phyloP scores from a whole-genome alignment of 2,329 filamentous ascomycete genomes.

The Phoma herbarum region DNA sequence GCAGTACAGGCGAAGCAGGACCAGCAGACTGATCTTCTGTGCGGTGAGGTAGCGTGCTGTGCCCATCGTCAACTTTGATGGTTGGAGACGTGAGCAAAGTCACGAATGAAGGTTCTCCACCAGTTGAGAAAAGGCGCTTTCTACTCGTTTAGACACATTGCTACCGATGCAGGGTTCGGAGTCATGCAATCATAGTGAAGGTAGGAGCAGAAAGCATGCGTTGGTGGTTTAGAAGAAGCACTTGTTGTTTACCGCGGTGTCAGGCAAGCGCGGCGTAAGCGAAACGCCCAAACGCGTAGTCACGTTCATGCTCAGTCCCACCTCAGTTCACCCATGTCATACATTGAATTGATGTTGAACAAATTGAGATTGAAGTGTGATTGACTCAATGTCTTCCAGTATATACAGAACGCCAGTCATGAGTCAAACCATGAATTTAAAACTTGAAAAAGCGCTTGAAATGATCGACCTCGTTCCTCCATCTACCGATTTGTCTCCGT shows the following conservation, averaged over 20 bases:
- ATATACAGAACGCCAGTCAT: neutral
- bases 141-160: neutral
- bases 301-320: constrained; percentile 23
- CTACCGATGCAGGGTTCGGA: no score
- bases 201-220: neutral
- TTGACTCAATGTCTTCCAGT: neutral
- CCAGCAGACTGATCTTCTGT: constrained; percentile 82
- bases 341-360: neutral
- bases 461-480: neutral
- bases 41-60: constrained; percentile 91
- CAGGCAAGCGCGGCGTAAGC: constrained; percentile 29
- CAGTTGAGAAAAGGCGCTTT: neutral
- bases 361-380: neutral
- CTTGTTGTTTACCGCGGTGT: constrained; percentile 23
- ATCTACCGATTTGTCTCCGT: constrained; percentile 26
- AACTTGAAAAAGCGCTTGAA: neutral
- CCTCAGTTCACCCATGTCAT: neutral
- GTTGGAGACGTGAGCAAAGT: neutral
- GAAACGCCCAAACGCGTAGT: constrained; percentile 30
- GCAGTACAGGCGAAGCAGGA: constrained; percentile 82
- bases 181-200: neutral
- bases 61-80: constrained; percentile 30
- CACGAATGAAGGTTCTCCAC: neutral
- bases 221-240: neutral
- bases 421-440: neutral